phyloP scores from a whole-genome alignment of 31 red algal genomes.

The Pterothamnion heteromorphum region DNA sequence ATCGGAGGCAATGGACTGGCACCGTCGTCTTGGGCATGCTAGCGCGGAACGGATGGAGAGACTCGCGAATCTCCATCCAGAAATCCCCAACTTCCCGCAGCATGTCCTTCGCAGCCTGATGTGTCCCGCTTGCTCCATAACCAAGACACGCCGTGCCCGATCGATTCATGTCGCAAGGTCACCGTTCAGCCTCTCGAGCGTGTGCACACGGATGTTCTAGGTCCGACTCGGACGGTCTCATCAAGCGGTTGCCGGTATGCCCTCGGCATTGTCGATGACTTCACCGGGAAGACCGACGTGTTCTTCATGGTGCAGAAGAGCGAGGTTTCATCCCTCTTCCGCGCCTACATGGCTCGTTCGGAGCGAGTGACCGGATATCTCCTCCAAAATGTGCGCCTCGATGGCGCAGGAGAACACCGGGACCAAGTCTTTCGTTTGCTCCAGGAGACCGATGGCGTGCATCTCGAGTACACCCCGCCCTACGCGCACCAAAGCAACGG shows the following conservation, averaged over 20 bases:
- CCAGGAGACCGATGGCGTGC: neutral
- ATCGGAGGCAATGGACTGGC: no score
- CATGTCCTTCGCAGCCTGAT: neutral
- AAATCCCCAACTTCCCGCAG: neutral
- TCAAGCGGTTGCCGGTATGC: neutral
- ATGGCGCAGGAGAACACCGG: neutral
- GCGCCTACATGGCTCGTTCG: neutral
- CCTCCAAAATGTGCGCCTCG: neutral
- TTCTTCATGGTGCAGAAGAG: neutral
- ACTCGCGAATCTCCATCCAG: neutral
- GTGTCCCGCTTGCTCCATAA: neutral
- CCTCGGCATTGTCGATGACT: slow-evolving; percentile 24
- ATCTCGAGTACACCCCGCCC: neutral
- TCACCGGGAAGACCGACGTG: slow-evolving; percentile 12
- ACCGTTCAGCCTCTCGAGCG: neutral
- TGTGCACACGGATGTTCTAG: neutral
- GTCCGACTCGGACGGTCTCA: neutral
- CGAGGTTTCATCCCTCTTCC: neutral
- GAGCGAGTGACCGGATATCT: neutral
- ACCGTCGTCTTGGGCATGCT: neutral
- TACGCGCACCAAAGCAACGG: neutral
- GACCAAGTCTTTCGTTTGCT: neutral
- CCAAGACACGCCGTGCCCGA: neutral
- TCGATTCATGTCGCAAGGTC: neutral
- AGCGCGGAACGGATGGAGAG: neutral